phyloP scores from a whole-genome alignment of 176 grass and related monocot genomes.

The Ensete glaucum region DNA sequence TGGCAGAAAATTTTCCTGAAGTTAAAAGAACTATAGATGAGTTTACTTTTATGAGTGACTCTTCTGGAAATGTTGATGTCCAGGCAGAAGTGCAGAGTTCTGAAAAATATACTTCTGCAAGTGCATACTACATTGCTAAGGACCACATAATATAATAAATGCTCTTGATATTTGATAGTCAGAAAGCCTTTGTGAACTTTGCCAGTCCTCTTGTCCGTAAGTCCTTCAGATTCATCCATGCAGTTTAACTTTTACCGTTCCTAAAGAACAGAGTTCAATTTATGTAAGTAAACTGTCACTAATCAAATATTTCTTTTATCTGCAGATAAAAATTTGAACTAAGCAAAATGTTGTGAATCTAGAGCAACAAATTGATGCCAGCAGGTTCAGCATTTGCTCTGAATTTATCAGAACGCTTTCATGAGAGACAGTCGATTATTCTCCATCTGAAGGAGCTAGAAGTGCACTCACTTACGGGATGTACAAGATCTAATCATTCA shows the following conservation, averaged over 20 bases:
- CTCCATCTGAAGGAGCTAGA: constrained; percentile 37
- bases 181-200: constrained; percentile 34
- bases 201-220: constrained; percentile 47
- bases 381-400: not conserved
- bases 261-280: too few relatives aligned
- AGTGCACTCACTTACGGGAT: constrained; percentile 37
- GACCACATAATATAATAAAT: constrained; percentile 58
- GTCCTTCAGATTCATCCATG: constrained; percentile 19
- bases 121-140: constrained; percentile 35
- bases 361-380: constrained; percentile 8
- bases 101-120: constrained; percentile 25
- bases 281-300: not conserved
- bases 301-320: constrained; percentile 24
- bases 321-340: constrained; percentile 26
- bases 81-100: not conserved
- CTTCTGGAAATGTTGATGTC: constrained; percentile 12
- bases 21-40: constrained; percentile 52
- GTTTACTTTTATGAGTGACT: constrained; percentile 31
- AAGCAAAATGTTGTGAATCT: constrained; percentile 7
- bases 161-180: constrained; percentile 67
- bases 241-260: too few relatives aligned
- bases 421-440: constrained; percentile 3
- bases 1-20: constrained; percentile 43
- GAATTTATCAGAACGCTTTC: not conserved
- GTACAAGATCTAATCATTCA: constrained; percentile 36